These are phyloP conservation scores for Beta lomatogona DNA, from an alignment of 179 eudicot genomes.

Conservation along the genomic window DNA sequence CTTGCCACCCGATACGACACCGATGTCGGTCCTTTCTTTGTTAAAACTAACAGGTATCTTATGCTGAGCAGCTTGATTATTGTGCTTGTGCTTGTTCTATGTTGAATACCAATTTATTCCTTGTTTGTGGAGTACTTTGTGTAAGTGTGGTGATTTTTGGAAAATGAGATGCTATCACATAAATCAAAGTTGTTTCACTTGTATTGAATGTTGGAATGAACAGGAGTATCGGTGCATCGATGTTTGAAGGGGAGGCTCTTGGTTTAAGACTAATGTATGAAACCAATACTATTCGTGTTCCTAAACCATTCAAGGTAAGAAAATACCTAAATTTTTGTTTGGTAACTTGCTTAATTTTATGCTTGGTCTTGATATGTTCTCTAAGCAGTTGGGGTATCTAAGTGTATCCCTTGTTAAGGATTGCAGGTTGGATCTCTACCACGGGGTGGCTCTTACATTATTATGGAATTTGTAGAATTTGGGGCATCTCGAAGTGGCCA, in stretches of 20 bases:
- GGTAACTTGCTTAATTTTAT: conserved; percentile 2
- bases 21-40: conserved; percentile 89
- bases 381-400: conserved; percentile 19
- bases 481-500: conserved; percentile 80
- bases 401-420: conserved; percentile 27
- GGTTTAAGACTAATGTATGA: conserved; percentile 87
- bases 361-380: conserved; percentile 6
- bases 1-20: conserved; percentile 80
- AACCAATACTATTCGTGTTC: conserved; percentile 82
- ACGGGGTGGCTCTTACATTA: conserved; percentile 88
- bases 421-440: conserved; percentile 80
- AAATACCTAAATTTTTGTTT: conserved; percentile 7
- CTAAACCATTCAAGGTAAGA: conserved; percentile 81
- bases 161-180: background rate
- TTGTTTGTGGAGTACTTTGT: background rate
- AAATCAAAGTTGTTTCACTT: background rate
- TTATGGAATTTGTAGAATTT: conserved; percentile 92
- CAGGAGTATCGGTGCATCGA: conserved; percentile 77
- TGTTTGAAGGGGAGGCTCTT: conserved; percentile 98
- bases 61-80: background rate
- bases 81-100: background rate
- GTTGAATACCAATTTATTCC: background rate
- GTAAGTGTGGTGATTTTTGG: background rate
- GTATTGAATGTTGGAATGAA: conserved; percentile 25
- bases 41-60: conserved; percentile 80